Conservation (phyloP, 2,329 filamentous ascomycete species). For the Pseudogymnoascus sp. region DNA sequence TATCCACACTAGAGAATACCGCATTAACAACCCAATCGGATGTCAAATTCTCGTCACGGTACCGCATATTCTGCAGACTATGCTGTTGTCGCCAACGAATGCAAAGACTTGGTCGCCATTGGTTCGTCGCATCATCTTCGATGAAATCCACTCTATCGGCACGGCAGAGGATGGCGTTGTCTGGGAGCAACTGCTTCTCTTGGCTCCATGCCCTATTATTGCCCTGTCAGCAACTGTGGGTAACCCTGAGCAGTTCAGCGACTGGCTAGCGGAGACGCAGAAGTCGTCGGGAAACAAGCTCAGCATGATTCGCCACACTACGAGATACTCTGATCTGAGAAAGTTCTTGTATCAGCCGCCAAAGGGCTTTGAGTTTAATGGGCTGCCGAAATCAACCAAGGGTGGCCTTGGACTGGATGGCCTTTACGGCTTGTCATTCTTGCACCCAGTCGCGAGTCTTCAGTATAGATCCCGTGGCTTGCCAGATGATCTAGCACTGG, state of each 20-base stretch:
- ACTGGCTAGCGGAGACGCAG: conserved; percentile 60
- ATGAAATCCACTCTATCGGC: conserved; percentile 75
- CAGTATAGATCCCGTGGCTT: conserved; percentile 53
- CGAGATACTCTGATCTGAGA: conserved; percentile 69
- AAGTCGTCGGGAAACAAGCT: conserved; percentile 54
- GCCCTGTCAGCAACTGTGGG: conserved; percentile 74
- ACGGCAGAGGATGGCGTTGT: conserved; percentile 67
- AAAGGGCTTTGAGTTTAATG: conserved; percentile 31
- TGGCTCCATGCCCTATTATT: conserved; percentile 69
- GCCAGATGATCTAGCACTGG: conserved; percentile 59
- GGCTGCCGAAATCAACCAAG: conserved; percentile 28
- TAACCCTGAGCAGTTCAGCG: conserved; percentile 61
- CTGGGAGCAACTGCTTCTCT: conserved; percentile 69
- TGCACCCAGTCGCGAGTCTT: conserved; percentile 60
- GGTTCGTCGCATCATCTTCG: conserved; percentile 70
- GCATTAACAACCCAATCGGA: conserved; percentile 63
- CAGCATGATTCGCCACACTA: conserved; percentile 58
- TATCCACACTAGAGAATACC: conserved; percentile 68
- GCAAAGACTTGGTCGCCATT: conserved; percentile 56
- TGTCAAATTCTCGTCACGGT: conserved; percentile 74
- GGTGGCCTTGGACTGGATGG: conserved; percentile 33
- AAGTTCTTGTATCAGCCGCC: conserved; percentile 60
- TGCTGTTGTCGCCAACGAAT: conserved; percentile 60
- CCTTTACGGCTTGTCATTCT: conserved; percentile 33
- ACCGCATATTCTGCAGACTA: conserved; percentile 70